Percentiles rank a stretch among this genome's conserved stretches.
These are phyloP conservation scores for Casuarina equisetifolia DNA, from an alignment of 306 rosid species.

Conservation along the genomic window DNA sequence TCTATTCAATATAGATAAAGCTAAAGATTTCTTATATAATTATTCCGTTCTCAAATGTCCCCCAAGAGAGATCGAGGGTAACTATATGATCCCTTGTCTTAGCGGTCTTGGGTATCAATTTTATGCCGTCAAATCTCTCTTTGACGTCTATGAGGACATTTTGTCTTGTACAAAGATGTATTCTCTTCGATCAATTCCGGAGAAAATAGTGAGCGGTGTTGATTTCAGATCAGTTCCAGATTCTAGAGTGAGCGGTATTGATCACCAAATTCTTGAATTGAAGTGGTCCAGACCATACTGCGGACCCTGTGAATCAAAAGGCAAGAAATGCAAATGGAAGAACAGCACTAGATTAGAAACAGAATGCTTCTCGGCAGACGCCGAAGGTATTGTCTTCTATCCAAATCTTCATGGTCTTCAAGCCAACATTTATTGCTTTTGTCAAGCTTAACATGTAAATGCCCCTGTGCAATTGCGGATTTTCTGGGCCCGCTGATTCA, in stretches of 20 bases:
- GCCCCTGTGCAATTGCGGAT: too few relatives aligned
- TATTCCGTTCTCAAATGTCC: background rate
- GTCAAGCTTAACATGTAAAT: too few relatives aligned
- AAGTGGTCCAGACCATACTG: background rate
- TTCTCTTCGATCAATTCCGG: too few relatives aligned
- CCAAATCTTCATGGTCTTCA: too few relatives aligned
- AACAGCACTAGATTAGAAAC: background rate
- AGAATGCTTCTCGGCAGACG: background rate
- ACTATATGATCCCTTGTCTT: background rate
- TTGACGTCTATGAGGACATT: background rate
- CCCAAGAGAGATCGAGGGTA: background rate
- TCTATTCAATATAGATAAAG: background rate
- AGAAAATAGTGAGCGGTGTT: too few relatives aligned
- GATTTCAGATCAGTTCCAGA: background rate
- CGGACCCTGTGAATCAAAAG: background rate
- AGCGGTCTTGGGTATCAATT: background rate
- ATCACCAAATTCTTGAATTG: too few relatives aligned
- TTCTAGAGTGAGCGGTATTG: background rate
- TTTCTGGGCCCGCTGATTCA: too few relatives aligned
- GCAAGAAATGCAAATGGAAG: background rate
- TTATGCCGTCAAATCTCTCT: background rate
- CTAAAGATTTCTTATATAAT: background rate
- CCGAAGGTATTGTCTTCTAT: background rate
- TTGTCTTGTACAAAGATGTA: background rate
- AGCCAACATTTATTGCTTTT: too few relatives aligned